These are phyloP conservation scores for Sarcodon sp. DNA, from an alignment of 768 basidiomycete genomes.

Conservation along the genomic window DNA sequence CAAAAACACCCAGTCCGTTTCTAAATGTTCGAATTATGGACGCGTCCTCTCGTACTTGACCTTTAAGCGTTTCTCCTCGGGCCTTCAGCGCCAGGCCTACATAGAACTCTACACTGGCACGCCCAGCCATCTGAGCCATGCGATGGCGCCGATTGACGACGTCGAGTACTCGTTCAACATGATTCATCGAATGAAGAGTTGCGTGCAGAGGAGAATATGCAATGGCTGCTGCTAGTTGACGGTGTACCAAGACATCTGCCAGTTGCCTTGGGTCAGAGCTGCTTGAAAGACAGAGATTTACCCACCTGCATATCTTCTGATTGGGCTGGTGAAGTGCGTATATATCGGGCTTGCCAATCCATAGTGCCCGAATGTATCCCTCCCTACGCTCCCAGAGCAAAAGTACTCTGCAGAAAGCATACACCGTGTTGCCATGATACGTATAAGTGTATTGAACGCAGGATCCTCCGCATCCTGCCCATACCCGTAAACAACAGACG, in stretches of 20 bases:
- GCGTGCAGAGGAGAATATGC: conserved; percentile 74
- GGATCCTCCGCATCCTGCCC: conserved; percentile 68
- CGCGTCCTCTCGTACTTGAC: conserved; percentile 61
- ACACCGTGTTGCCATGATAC: conserved; percentile 98
- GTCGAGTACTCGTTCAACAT: conserved; percentile 78
- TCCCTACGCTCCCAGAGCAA: conserved; percentile 85
- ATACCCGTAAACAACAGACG: background rate
- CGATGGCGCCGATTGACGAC: conserved; percentile 87
- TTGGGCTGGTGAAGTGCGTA: conserved; percentile 97
- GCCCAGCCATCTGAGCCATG: conserved; percentile 94
- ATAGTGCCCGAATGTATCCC: conserved; percentile 92
- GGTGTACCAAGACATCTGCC: conserved; percentile 83
- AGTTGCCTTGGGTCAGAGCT: background rate
- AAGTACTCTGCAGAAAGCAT: conserved; percentile 99
- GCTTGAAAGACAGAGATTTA: background rate
- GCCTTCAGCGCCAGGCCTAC: conserved; percentile 85
- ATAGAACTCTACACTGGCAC: conserved; percentile 96
- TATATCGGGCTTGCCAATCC: conserved; percentile 96
- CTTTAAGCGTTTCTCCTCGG: conserved; percentile 24
- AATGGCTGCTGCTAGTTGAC: conserved; percentile 87
- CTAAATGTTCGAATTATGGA: conserved; percentile 90
- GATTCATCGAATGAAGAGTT: conserved; percentile 74
- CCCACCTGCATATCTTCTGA: conserved; percentile 86
- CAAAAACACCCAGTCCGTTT: conserved; percentile 95
- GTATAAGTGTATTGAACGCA: conserved; percentile 92